Evolutionary conservation across 2,329 filamentous ascomycete species (phyloP).

Genomic region (Talaromyces sp.): DNA sequence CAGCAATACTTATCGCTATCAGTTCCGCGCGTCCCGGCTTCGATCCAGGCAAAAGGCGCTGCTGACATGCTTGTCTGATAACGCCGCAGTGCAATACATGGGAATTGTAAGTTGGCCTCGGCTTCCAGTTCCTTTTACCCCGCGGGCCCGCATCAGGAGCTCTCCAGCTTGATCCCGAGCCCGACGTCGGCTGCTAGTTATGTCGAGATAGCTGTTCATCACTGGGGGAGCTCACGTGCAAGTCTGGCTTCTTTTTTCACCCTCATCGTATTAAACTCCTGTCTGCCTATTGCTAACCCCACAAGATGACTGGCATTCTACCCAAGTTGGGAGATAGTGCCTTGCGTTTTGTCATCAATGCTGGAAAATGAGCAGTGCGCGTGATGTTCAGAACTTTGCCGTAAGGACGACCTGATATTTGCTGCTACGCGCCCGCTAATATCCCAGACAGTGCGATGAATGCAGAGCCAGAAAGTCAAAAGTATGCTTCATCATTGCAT

Average conservation of each 20-base stretch:
- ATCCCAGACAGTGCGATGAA: constrained; percentile 31
- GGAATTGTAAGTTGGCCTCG: not conserved
- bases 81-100: not conserved
- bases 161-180: not conserved
- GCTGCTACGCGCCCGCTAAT: not conserved
- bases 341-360: constrained; percentile 3
- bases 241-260: not conserved
- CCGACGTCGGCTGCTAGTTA: not conserved
- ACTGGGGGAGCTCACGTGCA: too few relatives aligned
- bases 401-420: constrained; percentile 20
- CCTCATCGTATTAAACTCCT: not conserved
- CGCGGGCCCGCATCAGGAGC: not conserved
- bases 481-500: constrained; percentile 17
- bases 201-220: not conserved
- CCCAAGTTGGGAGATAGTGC: not conserved
- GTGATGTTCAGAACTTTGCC: constrained; percentile 36
- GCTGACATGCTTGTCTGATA: not conserved
- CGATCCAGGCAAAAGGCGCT: not conserved
- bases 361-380: constrained; percentile 32
- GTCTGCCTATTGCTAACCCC: not conserved
- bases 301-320: not conserved
- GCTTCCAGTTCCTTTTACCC: not conserved
- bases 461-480: constrained; percentile 36
- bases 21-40: not conserved
- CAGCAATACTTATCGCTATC: too few relatives aligned